Conservation (phyloP, 2,329 filamentous ascomycete genomes). For the Orbilia quercus region DNA sequence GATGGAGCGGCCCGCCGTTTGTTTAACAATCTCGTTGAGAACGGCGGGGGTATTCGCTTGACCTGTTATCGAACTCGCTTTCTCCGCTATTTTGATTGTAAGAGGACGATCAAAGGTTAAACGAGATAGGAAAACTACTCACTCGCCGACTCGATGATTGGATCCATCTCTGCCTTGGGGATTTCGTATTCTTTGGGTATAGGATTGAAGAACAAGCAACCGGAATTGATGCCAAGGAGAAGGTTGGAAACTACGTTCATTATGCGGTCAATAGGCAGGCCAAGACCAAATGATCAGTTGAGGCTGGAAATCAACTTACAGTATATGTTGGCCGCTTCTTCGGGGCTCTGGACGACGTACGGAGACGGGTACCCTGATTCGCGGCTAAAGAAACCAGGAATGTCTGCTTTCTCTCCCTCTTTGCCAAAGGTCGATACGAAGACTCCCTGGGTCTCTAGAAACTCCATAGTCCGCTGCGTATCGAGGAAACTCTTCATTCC, state of each 20-base stretch:
- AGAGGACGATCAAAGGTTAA: background rate
- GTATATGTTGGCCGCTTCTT: conserved; percentile 89
- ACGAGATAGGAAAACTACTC: conserved; percentile 61
- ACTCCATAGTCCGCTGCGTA: conserved; percentile 85
- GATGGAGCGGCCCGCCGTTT: conserved; percentile 78
- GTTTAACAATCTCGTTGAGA: conserved; percentile 79
- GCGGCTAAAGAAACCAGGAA: conserved; percentile 91
- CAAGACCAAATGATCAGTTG: background rate
- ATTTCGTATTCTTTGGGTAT: conserved; percentile 78
- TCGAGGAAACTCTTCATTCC: conserved; percentile 98
- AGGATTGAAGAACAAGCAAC: conserved; percentile 88
- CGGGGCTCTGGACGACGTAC: conserved; percentile 76
- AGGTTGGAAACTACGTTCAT: conserved; percentile 65
- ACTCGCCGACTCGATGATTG: conserved; percentile 75
- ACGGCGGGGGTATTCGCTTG: conserved; percentile 87
- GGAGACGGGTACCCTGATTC: conserved; percentile 87
- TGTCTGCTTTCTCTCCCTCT: conserved; percentile 74
- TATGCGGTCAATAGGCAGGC: background rate
- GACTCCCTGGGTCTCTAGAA: conserved; percentile 76
- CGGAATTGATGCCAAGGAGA: conserved; percentile 79
- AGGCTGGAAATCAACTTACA: conserved; percentile 63
- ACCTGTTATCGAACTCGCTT: conserved; percentile 74
- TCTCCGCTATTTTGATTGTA: conserved; percentile 54
- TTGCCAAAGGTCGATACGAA: conserved; percentile 88
- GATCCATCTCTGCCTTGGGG: conserved; percentile 76